Evolutionary conservation across 805 yeast species (phyloP).

Genomic region (Candida coleopterorum): DNA sequence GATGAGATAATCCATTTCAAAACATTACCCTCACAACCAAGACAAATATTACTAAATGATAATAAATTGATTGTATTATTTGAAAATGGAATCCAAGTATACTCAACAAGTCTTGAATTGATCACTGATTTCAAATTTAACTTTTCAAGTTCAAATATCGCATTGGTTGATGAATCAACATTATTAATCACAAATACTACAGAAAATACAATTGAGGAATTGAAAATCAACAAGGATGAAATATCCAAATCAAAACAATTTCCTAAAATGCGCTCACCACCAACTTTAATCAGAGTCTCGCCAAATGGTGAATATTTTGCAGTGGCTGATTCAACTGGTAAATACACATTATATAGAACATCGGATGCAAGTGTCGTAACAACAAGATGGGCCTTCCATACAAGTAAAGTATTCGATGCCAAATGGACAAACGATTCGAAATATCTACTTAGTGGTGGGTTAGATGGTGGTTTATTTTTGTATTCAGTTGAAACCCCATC

Average conservation of each 20-base stretch:
- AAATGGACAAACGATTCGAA: conserved; percentile 76
- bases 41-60: conserved; percentile 23
- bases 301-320: conserved; percentile 69
- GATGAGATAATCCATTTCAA: conserved; percentile 10
- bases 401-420: conserved; percentile 71
- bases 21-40: conserved; percentile 31
- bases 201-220: conserved; percentile 27
- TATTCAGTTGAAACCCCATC: conserved; percentile 78
- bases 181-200: conserved; percentile 29
- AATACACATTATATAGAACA: conserved; percentile 67
- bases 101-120: conserved; percentile 10
- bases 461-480: conserved; percentile 76
- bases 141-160: conserved; percentile 22
- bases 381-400: conserved; percentile 94
- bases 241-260: conserved; percentile 40
- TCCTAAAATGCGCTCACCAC: conserved; percentile 53
- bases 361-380: conserved; percentile 57
- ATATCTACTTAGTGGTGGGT: conserved; percentile 70
- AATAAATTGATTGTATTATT: conserved; percentile 26
- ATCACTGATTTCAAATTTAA: conserved; percentile 16
- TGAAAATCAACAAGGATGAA: conserved; percentile 8
- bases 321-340: conserved; percentile 83
- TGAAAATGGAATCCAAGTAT: conserved; percentile 26
- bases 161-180: conserved; percentile 15
- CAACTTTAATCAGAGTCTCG: conserved; percentile 62